Evolutionary conservation across 495 filamentous ascomycete genomes (phyloP).

Genomic region (Tuber microsphaerosporum): DNA sequence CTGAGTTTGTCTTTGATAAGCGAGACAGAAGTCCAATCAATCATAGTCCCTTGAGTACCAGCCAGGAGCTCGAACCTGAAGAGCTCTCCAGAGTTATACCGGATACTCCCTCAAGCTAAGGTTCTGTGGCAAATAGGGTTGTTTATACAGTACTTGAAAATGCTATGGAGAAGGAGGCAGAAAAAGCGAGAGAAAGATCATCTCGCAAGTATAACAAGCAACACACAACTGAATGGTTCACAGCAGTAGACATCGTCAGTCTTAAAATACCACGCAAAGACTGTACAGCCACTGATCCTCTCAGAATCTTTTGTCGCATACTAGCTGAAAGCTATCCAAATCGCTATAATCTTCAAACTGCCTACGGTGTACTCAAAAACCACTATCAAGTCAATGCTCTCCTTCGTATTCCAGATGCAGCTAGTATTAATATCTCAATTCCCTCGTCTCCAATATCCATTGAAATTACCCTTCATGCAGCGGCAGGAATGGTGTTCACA

Average conservation of each 20-base stretch:
- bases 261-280: background rate
- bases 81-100: no score
- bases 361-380: background rate
- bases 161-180: background rate
- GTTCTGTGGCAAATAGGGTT: no score
- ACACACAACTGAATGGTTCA: background rate
- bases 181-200: background rate
- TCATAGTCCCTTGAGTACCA: no score
- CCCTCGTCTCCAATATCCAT: background rate
- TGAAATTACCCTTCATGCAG: background rate
- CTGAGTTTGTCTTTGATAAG: no score
- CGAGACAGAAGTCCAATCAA: no score
- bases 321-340: background rate
- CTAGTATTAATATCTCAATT: background rate
- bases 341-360: background rate
- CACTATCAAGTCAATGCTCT: background rate
- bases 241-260: background rate
- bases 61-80: no score
- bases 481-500: background rate
- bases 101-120: no score
- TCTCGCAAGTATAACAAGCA: background rate
- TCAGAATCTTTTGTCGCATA: background rate
- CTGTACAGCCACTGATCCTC: background rate
- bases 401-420: background rate
- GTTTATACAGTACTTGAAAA: background rate